A percentile compares a stretch with the other conserved stretches of the same genome.
Conservation (phyloP, 352 stramenopile genomes). For the Globisporangium carolinianum region DNA sequence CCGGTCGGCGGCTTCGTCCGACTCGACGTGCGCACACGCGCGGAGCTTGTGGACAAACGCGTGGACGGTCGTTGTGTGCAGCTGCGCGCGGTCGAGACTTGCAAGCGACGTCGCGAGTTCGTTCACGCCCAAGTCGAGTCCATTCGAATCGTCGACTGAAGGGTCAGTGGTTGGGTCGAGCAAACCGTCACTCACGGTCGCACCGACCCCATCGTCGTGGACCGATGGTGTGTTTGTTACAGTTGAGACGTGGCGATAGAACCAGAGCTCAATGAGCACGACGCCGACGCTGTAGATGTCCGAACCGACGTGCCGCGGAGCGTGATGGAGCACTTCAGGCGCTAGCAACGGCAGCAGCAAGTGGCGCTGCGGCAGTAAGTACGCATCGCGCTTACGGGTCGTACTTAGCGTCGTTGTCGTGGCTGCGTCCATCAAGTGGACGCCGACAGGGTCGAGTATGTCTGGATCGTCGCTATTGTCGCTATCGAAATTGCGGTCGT, state of each 20-base stretch:
- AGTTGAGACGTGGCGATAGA: conserved; percentile 34
- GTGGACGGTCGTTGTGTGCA: conserved; percentile 31
- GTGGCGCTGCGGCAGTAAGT: conserved; percentile 3
- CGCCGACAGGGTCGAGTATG: conserved; percentile 20
- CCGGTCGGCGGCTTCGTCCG: conserved; percentile 22
- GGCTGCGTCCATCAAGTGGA: conserved; percentile 27
- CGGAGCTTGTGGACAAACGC: conserved; percentile 48
- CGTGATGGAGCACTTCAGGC: conserved; percentile 35
- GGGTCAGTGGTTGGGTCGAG: no score
- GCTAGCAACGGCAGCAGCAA: conserved; percentile 36
- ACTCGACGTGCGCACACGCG: conserved; percentile 25
- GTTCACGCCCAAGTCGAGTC: neutral
- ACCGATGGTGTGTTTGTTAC: conserved; percentile 17
- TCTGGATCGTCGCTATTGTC: conserved; percentile 15
- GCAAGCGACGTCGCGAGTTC: conserved; percentile 3
- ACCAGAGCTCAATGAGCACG: conserved; percentile 51
- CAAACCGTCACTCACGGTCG: no score
- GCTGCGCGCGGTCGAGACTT: conserved; percentile 8
- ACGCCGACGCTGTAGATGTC: conserved; percentile 61
- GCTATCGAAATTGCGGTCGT: neutral
- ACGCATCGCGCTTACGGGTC: conserved; percentile 1
- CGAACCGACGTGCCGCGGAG: conserved; percentile 23
- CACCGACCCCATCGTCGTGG: conserved; percentile 5
- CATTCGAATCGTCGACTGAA: neutral
- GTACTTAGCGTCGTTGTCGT: neutral